Percentiles rank a stretch among this genome's conserved stretches.
Evolutionary conservation across 1,284 basidiomycete genomes (phyloP).

Genomic region (Cryptococcus sp.): DNA sequence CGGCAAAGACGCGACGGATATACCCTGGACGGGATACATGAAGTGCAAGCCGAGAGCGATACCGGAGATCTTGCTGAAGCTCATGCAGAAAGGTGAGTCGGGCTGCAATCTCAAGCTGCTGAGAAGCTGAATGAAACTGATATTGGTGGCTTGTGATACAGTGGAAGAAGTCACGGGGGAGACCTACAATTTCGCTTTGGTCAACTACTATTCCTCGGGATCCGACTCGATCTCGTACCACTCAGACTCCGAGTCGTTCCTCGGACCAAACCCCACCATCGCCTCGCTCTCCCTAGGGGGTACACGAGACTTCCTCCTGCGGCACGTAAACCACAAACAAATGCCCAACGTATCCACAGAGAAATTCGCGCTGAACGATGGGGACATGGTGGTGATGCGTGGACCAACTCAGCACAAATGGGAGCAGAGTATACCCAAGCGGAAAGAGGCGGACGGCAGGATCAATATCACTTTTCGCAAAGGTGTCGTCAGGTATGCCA

Average conservation of each 20-base stretch:
- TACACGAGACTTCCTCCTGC: constrained; percentile 48
- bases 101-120: neutral
- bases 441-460: constrained; percentile 43
- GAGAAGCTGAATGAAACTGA: neutral
- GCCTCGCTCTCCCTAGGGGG: constrained; percentile 50
- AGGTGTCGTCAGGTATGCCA: constrained; percentile 45
- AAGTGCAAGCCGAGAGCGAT: constrained; percentile 40
- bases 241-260: constrained; percentile 51
- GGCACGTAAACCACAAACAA: constrained; percentile 42
- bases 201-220: constrained; percentile 52
- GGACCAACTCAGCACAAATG: constrained; percentile 51
- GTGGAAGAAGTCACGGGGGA: constrained; percentile 43
- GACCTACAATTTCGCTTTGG: constrained; percentile 45
- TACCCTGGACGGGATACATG: constrained; percentile 31
- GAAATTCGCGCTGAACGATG: constrained; percentile 44
- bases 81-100: constrained; percentile 35
- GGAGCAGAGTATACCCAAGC: constrained; percentile 52
- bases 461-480: constrained; percentile 54
- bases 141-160: neutral
- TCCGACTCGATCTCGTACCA: constrained; percentile 52
- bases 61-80: constrained; percentile 28
- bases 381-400: constrained; percentile 53
- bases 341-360: constrained; percentile 30
- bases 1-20: constrained; percentile 43
- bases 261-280: constrained; percentile 50